phyloP scores from a whole-genome alignment of 768 basidiomycete genomes.

The Erythrobasidium yunnanense region DNA sequence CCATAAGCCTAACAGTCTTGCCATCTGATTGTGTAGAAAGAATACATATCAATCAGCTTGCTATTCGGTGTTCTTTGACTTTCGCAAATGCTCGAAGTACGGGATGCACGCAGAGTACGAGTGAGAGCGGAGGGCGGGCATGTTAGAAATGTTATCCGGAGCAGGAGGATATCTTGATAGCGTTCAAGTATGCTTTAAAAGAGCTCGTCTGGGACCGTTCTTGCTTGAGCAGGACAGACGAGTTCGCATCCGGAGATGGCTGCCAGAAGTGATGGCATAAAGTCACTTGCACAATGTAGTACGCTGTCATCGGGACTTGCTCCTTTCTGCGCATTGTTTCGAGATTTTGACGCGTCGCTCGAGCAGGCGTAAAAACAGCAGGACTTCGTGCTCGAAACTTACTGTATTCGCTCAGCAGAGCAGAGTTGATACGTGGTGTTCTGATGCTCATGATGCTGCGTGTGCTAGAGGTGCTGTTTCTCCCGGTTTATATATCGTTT shows the following conservation, averaged over 20 bases:
- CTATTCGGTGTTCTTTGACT: too few species aligned
- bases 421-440: constrained; percentile 22
- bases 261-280: too few species aligned
- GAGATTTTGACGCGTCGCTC: neutral
- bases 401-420: constrained; percentile 16
- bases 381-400: neutral
- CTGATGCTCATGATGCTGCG: constrained; percentile 11
- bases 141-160: neutral
- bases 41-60: neutral
- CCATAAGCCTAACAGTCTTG: constrained; percentile 10
- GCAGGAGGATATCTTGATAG: too few species aligned
- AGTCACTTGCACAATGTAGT: too few species aligned
- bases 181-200: too few species aligned
- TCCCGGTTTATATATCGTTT: neutral
- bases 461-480: neutral
- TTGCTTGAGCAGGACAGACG: too few species aligned
- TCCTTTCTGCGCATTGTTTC: too few species aligned
- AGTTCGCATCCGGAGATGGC: too few species aligned
- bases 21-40: neutral
- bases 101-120: neutral
- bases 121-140: neutral
- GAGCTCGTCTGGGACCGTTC: too few species aligned
- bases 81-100: too few species aligned
- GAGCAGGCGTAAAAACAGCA: neutral
- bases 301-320: too few species aligned